Evolutionary conservation across 768 basidiomycete species (phyloP).

Genomic region (Mycena belliarum): DNA sequence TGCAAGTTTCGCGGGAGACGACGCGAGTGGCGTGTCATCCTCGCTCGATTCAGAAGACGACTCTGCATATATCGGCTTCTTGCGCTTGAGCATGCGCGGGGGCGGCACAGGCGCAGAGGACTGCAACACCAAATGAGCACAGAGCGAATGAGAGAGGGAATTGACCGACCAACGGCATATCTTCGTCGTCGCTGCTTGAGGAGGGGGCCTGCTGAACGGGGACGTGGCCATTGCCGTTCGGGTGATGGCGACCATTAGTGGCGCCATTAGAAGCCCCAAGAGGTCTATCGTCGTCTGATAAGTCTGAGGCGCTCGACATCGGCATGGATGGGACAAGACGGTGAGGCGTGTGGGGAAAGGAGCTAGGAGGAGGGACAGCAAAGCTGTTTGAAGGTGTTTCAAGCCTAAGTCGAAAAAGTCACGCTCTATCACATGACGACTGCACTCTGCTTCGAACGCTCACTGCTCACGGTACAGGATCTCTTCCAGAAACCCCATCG

Average conservation of each 20-base stretch:
- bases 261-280: slow-evolving; percentile 43
- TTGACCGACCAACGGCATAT: slow-evolving; percentile 66
- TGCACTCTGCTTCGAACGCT: background rate
- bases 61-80: slow-evolving; percentile 52
- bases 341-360: slow-evolving; percentile 12
- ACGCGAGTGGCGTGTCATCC: slow-evolving; percentile 71
- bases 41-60: slow-evolving; percentile 53
- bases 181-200: slow-evolving; percentile 70
- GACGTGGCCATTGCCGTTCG: slow-evolving; percentile 43
- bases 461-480: slow-evolving; percentile 18
- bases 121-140: slow-evolving; percentile 50
- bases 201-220: slow-evolving; percentile 39
- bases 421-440: background rate
- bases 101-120: slow-evolving; percentile 42
- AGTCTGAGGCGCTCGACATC: slow-evolving; percentile 49
- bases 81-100: slow-evolving; percentile 55
- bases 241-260: slow-evolving; percentile 38
- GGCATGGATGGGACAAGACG: background rate
- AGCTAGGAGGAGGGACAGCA: slow-evolving; percentile 29
- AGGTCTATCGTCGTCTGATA: slow-evolving; percentile 61
- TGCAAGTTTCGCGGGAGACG: slow-evolving; percentile 62
- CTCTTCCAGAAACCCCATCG: background rate
- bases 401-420: slow-evolving; percentile 12
- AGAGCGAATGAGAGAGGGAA: slow-evolving; percentile 22
- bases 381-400: background rate